Evolutionary conservation across 2,329 filamentous ascomycete genomes (phyloP), one percentile per base, ranked within the genome.

Genomic region (Nothophaeocryptopus gaeumannii): DNA sequence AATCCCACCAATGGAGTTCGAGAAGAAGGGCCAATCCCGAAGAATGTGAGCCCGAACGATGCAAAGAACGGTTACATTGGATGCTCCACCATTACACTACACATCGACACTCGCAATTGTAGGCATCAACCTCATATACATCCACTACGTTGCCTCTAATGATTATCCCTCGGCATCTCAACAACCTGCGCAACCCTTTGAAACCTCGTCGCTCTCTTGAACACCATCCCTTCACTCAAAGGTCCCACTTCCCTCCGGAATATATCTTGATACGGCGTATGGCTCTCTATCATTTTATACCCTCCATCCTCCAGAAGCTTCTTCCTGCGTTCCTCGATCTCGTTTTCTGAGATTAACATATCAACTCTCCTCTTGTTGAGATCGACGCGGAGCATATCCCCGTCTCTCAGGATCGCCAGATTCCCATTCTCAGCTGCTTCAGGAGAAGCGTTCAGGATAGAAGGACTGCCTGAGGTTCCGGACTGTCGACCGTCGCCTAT

Each of bases 401-500:
- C 77, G 57, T 79, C 73, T 11, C 62, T 63, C 14, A 80, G 61
- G 14, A 80, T 67, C 3, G 74, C 77, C 14, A 80, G 66, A 45
- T 80, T 80, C 1, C 78, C 78, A 7, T 77, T 77, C 8, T 74
- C 75, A 1, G 77, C 76, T 10, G 78, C 78, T 61, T 81, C 78
- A 7, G 78, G 78, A 38, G 72, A 77, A 1, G 77, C 78, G 52
- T 80, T 79, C n/a, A 80, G 63, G 43, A 81, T 80, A 0, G 75
- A 78, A 1, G 78, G 78, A 2, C 74, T 78, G 0, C 74, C 77
- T 2, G 77, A 80, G 2, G 78, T 81, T 30, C 78, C 78, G 7
- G 75, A 79, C 58, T 80, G 78, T 39, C 78, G 67, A 1, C 78
- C 78, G 57, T 81, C 78, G 5, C 78, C 78, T 50, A 81, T 64